Percentiles rank a stretch among this genome's conserved stretches.
Conservation (phyloP, 306 rosid species). For the Cicer cuneatum region DNA sequence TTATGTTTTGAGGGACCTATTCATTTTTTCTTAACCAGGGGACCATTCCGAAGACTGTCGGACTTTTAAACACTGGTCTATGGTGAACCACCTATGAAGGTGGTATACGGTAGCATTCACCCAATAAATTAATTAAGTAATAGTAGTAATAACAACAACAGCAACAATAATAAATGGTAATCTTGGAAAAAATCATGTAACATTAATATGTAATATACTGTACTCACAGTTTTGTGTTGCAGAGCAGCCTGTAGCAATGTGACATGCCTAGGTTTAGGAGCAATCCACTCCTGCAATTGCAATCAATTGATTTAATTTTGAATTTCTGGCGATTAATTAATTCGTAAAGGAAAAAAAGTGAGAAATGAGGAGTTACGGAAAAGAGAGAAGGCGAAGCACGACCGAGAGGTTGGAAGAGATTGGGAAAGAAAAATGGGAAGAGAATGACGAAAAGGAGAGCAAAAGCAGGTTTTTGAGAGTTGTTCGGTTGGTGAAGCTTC, state of each 20-base stretch:
- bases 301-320: constrained; percentile 7
- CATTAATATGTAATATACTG: constrained; percentile 21
- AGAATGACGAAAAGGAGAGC: constrained; percentile 67
- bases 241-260: constrained; percentile 74
- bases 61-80: too few species aligned
- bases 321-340: not conserved
- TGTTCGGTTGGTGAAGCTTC: constrained; percentile 48
- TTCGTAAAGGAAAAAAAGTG: not conserved
- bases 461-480: constrained; percentile 60
- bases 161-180: not conserved
- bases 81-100: too few species aligned
- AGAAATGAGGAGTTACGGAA: constrained; percentile 56
- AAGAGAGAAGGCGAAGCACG: constrained; percentile 81
- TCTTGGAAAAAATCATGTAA: not conserved
- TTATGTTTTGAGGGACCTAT: too few species aligned
- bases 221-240: constrained; percentile 64
- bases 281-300: constrained; percentile 76
- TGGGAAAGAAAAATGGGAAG: constrained; percentile 66
- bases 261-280: constrained; percentile 83
- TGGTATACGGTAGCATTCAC: too few species aligned
- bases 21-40: too few species aligned
- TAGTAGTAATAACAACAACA: too few species aligned
- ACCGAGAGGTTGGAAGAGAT: constrained; percentile 72
- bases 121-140: too few species aligned
- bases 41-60: too few species aligned